Evolutionary conservation across 352 stramenopile genomes (phyloP), one percentile per base, ranked within the genome.

Genomic region (Pilasporangium apinafurcum): DNA sequence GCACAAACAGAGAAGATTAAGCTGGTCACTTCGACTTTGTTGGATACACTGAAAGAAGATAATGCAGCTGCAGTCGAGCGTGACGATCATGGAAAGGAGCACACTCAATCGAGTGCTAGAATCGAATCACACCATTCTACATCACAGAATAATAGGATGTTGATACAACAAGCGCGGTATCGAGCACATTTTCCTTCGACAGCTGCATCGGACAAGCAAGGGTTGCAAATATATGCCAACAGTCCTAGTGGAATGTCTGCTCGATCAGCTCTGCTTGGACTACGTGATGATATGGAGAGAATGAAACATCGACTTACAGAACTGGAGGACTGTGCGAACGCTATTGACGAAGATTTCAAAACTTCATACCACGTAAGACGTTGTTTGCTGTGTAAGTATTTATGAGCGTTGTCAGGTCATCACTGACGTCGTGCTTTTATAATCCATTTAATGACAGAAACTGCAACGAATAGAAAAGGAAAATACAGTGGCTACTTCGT

Each of bases 341-440:
- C 64, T 14, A 81, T 86, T 8, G 70, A 84, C 25, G 53, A 83
- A 1, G 65, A 84, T 13, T 86, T 84, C 13, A 78, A 72, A 38
- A 37, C 51, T 22, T 70, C 68, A 0, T 60, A 75, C 33, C 57
- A 75, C 39, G 55, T 58, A 49, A 32, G 20, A 33, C 20, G 8
- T 3, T 12, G 13, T 28, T 4, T 48, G 14, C 12, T 10, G 28
- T 35, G 10, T 16, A 35, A 21, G n/a, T n/a, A n/a, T n/a, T n/a
- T n/a, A n/a, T n/a, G n/a, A n/a, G n/a, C 16, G 22, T 44, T 22
- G 1, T 26, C 6, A 16, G 16, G 10, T 22, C 9, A 1, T 42
- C 18, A 25, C 18, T 22, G n/a, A 7, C 24, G 4, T 32, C 4
- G 6, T 39, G 20, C 24, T 25, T 38, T 8, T 17, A 21, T 34